Base-by-base conservation (phyloP, 2,329 filamentous ascomycete genomes). In the Colletotrichum magnum region DNA sequence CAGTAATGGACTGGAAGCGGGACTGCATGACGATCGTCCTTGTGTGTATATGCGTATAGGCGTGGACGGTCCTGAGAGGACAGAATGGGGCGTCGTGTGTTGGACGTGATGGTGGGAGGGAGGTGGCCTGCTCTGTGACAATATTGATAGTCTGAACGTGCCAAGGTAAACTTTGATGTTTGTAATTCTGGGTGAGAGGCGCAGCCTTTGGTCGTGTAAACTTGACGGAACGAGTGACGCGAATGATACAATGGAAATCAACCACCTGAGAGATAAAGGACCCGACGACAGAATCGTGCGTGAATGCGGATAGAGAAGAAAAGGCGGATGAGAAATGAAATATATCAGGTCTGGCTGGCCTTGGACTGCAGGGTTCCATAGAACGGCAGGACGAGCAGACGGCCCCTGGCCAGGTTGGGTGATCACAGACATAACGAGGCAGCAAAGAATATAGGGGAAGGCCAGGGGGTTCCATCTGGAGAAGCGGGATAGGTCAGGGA, bases 1-100 rank as follows among this genome's bases (percentile, higher is more conserved):
- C 78, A 65, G 84, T 79, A 76, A 88, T 82, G 70, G 80, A 77
- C 70, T 87, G 82, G 79, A 88, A 84, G 74, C 84, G 84, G 9
- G 80, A 75, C 73, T 85, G 82, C 85, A 86, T 86, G 48, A 74
- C 82, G 77, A 69, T 60, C 26, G n/a, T n/a, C 6, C 12, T 18
- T n/a, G 45, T 5, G 16, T n/a, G 45, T 5, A 7, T 16, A 47
- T 47, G 45, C 32, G 32, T 36, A 36, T 36, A 36, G 32, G 10
- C 10, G 32, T 36, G 32, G 32, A 36, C 32, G 32, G 32, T 36
- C 32, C 4, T 10, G 2, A 36, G 32, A 36, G 10, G 7, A 36
- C 32, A 36, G 32, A 36, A 10, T 36, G 32, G 32, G 7, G 7
- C 10, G 32, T 36, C 32, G 32, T 36, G 32, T 16, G n/a, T 48